Evolutionary conservation across 345 rosid genomes (phyloP).

Genomic region (Eucalyptus curtisii): DNA sequence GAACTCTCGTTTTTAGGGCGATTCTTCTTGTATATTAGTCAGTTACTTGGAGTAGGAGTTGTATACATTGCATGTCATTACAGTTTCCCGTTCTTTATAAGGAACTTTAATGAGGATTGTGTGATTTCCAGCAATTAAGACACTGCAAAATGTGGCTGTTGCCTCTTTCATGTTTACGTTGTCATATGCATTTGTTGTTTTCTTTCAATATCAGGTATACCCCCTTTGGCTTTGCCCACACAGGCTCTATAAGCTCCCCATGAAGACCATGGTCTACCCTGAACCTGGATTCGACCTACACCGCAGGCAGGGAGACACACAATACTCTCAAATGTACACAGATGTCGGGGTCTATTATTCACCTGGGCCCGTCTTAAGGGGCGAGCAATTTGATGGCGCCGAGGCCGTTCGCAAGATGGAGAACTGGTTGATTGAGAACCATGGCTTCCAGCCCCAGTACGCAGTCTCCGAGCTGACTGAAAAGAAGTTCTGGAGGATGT

Average conservation of each 20-base stretch:
- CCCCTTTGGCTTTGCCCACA: conserved; percentile 99
- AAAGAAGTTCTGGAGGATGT: conserved; percentile 98
- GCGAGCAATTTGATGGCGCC: conserved; percentile 79
- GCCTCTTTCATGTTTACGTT: neutral
- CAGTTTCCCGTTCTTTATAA: neutral
- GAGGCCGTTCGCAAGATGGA: conserved; percentile 86
- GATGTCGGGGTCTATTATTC: conserved; percentile 93
- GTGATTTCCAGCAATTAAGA: neutral
- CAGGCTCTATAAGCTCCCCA: conserved; percentile 74
- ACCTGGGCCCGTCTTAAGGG: conserved; percentile 92
- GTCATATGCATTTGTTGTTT: neutral
- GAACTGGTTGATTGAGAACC: conserved; percentile 91
- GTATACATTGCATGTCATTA: neutral
- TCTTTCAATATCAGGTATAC: conserved; percentile 41
- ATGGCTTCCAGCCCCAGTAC: conserved; percentile 91
- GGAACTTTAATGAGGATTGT: neutral
- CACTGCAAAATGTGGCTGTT: neutral
- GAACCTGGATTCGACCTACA: conserved; percentile 93
- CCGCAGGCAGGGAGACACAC: conserved; percentile 81
- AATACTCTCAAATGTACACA: conserved; percentile 91
- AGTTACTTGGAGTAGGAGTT: neutral
- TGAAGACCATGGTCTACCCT: conserved; percentile 85
- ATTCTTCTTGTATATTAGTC: neutral
- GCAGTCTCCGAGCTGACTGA: conserved; percentile 89
- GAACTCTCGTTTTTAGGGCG: neutral